Evolutionary conservation across 2,329 filamentous ascomycete species (phyloP).

Genomic region (Stagonosporopsis vannaccii): DNA sequence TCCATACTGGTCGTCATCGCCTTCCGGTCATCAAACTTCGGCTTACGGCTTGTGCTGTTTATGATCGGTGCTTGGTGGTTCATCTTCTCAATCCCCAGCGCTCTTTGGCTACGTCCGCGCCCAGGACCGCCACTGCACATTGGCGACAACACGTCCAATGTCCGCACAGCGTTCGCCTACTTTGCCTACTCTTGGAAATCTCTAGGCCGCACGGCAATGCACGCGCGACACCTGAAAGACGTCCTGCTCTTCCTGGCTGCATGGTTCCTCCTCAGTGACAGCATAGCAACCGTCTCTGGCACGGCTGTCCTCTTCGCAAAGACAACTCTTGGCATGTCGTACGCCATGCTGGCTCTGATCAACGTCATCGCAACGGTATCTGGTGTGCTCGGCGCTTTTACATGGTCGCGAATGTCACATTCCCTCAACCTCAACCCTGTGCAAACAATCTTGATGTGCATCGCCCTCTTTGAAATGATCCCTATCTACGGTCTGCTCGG

Average conservation of each 20-base stretch:
- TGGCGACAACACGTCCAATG: constrained; percentile 30
- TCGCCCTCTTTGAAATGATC: constrained; percentile 88
- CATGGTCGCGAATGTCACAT: constrained; percentile 82
- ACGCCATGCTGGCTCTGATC: constrained; percentile 87
- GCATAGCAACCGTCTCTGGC: constrained; percentile 91
- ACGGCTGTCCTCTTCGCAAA: constrained; percentile 97
- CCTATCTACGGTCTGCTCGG: constrained; percentile 90
- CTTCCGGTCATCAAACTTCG: constrained; percentile 76
- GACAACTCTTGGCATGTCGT: constrained; percentile 87
- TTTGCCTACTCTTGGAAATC: constrained; percentile 86
- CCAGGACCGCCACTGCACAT: constrained; percentile 76
- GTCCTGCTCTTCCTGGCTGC: constrained; percentile 81
- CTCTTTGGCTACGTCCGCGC: constrained; percentile 84
- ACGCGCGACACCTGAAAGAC: constrained; percentile 76
- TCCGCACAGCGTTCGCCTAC: constrained; percentile 71
- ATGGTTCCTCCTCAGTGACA: constrained; percentile 95
- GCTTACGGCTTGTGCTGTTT: constrained; percentile 85
- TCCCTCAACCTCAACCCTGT: constrained; percentile 74
- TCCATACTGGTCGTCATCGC: constrained; percentile 75
- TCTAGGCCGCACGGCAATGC: constrained; percentile 78
- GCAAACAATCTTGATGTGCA: constrained; percentile 92
- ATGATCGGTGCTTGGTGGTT: constrained; percentile 93
- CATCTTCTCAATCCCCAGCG: constrained; percentile 85
- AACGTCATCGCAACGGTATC: constrained; percentile 88
- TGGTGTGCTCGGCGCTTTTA: constrained; percentile 87